Base-by-base conservation (phyloP, 148 eudicot genomes). In the Spergularia bocconei region DNA sequence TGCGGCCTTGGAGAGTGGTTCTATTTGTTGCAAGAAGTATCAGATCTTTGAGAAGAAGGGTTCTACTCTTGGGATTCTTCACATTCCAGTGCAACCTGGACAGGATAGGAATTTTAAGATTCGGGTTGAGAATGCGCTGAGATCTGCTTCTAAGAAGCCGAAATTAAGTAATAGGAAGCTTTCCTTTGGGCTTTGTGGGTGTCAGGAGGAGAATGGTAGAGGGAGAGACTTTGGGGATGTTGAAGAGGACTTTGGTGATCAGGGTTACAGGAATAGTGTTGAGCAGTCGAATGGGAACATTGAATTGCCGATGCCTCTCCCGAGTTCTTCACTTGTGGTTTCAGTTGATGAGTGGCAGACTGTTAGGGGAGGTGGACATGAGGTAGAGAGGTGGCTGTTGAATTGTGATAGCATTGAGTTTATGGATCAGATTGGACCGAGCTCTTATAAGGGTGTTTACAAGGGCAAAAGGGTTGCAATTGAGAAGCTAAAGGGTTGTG, bases 331-430 rank as follows among this genome's bases (percentile, higher is more conserved):
- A 4, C 74, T 92, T 74, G 78, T 87, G 16, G 90, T 94, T 16
- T 88, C 92, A 0, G 93, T 94, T 75, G 96, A 92, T 66, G 97
- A 92, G 76, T 94, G 98, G 98, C 98, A 94, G 83, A 94, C 98
- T 11, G 86, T 94, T 38, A 79, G 80, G 75, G 87, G 86, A 33
- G 91, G 91, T 15, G 88, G 82, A 48, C 90, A 83, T 39, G 90
- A 84, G 78, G 84, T 92, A 41, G 88, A 87, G 53, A 85, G 67
- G 33, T 91, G 97, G 96, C 77, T 91, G 78, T 71, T 94, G 80
- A 86, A 61, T 77, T 78, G 86, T 3, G 98, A 94, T 64, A 81
- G 75, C 58, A 70, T 94, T 21, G 97, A 94, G 76, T 87, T 92
- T 70, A 25, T 47, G 70, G 93, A 91, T 81, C 92, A 88, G 74